Evolutionary conservation across 305 asterid species (phyloP), one percentile per base, ranked within the genome.

Genomic region (Fraxinus angustifolia): DNA sequence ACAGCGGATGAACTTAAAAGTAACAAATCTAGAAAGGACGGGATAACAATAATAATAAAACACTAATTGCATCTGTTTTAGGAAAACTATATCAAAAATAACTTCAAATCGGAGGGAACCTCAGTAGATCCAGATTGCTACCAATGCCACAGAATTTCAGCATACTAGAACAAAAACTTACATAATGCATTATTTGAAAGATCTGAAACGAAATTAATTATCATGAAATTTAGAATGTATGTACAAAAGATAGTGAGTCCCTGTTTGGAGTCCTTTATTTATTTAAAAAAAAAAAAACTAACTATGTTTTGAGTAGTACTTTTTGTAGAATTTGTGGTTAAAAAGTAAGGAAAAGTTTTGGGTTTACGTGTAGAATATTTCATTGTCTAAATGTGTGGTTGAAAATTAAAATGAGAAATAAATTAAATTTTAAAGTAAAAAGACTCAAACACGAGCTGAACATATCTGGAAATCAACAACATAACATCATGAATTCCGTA

Each of bases 1-100:
- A 60, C 58, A 78, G 80, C 58, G 50, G 58, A 85, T 19, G 23
- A 75, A 77, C 58, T 76, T 42, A 79, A 71, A 56, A 62, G 12
- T 78, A 33, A 67, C 79, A 71, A 73, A 80, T 16, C 40, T 60
- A 45, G 38, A 76, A 40, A 80, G 70, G 72, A 38, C 7, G 28
- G 33, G 70, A 82, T 8, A 68, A 65, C 36, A 14, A 76, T 3
- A 38, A 48, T 16, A 60, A 28, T 8, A 33, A 35, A 65, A 36
- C 62, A 77, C 65, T 36, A 56, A 71, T 58, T 34, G 45, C 74
- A 76, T 70, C 75, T 12, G 28, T 62, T n/a, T 17, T n/a, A 60
- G 31, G 33, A 60, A 6, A 60, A 8, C 33, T 2, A 60, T 1
- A 8, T 0, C 33, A 23, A 23, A 8, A 62, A 21, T 1, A 62